Evolutionary conservation across 2,329 filamentous ascomycete species (phyloP), one percentile per base, ranked within the genome.

Genomic region (Colletotrichum noveboracense): DNA sequence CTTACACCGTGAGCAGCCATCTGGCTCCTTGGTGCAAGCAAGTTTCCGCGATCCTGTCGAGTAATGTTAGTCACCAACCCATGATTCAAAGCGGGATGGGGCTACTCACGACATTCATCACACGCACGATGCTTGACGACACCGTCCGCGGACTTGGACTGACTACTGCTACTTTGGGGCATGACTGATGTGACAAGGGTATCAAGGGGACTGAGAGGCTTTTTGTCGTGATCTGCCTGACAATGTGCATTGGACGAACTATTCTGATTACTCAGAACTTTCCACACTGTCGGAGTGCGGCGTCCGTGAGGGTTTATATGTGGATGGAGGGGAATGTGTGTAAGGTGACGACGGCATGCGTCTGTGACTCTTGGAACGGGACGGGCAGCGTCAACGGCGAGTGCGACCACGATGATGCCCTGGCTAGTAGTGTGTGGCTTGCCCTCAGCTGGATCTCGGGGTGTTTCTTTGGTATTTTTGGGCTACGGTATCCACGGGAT

Each of bases 71-170:
- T 77, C 7, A 55, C 21, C 34, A 61, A 52, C 7, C 70, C 26
- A 28, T 18, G 4, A 3, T 55, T 43, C 66, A 32, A 13, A 36
- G 52, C 18, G 7, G 24, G 12, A 24, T 43, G 34, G 52, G 38
- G 12, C 36, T 52, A 87, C 91, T 83, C 87, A 93, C 92, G 88
- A 83, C 92, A 94, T 82, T 93, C 91, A 82, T 94, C 92, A 82
- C 92, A 94, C 76, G 92, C 91, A 64, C 91, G 88, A 77, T 90
- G 91, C 80, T 91, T 93, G 76, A 85, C 80, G 75, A 83, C 78
- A 66, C 77, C 79, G 58, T 76, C 68, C 26, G 68, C 68, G 34
- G 75, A 70, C 65, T 74, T 68, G 70, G 66, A 30, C 67, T 74
- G 76, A 52, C 55, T 64, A 67, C 61, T 60, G 68, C 64, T 66